Evolutionary conservation across 768 basidiomycete genomes (phyloP), one percentile per base, ranked within the genome.

Genomic region (Saitozyma sp.): DNA sequence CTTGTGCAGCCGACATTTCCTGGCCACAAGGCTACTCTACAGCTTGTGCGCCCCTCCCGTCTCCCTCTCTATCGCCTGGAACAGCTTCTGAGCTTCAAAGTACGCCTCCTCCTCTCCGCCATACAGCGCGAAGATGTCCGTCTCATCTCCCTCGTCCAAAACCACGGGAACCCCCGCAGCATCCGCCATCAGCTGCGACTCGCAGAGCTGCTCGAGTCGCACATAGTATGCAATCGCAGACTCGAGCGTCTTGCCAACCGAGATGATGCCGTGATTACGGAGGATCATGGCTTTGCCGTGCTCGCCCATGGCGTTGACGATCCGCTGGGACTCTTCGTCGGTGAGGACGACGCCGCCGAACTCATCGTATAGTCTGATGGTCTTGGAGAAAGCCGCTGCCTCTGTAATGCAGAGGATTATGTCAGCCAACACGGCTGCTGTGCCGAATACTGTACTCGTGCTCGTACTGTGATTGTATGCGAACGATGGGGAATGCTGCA

Each of bases 311-410:
- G 62, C 56, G 8, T 74, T 67, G 8, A 83, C 83, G 59, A 86
- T 85, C 41, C 81, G 78, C 49, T 70, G 66, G 13, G 83, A 83
- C 75, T 86, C 84, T 49, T 81, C 80, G 8, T 78, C 65, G 13
- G 81, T 81, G n/a, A 84, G 74, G 14, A 85, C 84, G 6, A 85
- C 80, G 20, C 85, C 85, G 61, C 82, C 83, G 62, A 82, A 84
- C 49, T 83, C 79, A 38, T 73, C 73, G 65, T 85, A 84, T 17
- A 85, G 29, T 11, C 49, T 50, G 41, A 66, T 56, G 48, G 66
- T 65, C 49, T 71, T 54, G 56, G 54, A 68, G 58, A 69, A 71
- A 5, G 54, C 40, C 7, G 67, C 65, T 13, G 70, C 61, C 42
- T 71, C 70, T 56, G 29, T 29, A 5, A 29, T 29, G 5, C 2